Evolutionary conservation across 1,139 yeast genomes (phyloP).

Genomic region (Protomyces gravidus): DNA sequence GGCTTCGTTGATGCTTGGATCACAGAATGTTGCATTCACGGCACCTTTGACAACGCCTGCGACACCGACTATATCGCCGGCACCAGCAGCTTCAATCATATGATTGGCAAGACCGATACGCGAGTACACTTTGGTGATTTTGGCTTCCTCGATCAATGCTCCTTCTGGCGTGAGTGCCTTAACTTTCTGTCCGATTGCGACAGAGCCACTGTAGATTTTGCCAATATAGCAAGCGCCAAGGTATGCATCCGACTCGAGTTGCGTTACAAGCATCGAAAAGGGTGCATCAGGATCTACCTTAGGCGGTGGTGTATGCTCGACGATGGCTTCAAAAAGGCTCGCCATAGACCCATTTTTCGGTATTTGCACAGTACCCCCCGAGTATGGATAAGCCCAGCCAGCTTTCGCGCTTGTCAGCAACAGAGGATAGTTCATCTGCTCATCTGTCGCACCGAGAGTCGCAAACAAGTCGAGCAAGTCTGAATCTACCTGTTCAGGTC

Average conservation of each 20-base stretch:
- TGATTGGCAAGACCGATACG: slow-evolving; percentile 19
- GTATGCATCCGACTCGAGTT: slow-evolving; percentile 21
- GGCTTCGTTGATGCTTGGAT: slow-evolving; percentile 4
- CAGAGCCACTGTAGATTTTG: slow-evolving; percentile 23
- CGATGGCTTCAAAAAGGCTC: slow-evolving; percentile 21
- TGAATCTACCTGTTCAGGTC: slow-evolving; percentile 65
- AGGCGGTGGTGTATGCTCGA: slow-evolving; percentile 22
- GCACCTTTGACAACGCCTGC: slow-evolving; percentile 25
- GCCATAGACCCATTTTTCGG: slow-evolving; percentile 17
- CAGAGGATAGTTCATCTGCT: slow-evolving; percentile 27
- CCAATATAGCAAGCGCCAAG: slow-evolving; percentile 25
- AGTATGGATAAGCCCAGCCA: slow-evolving; percentile 24
- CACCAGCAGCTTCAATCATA: slow-evolving; percentile 19
- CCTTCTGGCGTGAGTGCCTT: slow-evolving; percentile 26
- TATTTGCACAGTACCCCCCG: background rate
- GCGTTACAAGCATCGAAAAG: slow-evolving; percentile 24
- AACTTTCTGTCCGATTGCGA: slow-evolving; percentile 9
- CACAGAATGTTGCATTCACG: slow-evolving; percentile 25
- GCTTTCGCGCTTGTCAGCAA: slow-evolving; percentile 25
- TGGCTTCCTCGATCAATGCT: slow-evolving; percentile 20
- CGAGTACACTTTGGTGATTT: slow-evolving; percentile 23
- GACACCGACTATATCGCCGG: slow-evolving; percentile 24
- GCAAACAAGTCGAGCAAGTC: slow-evolving; percentile 57
- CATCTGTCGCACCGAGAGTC: slow-evolving; percentile 23
- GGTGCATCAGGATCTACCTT: slow-evolving; percentile 16